Evolutionary conservation across 2,329 filamentous ascomycete genomes (phyloP).

Genomic region (Colletotrichum endophyticum): DNA sequence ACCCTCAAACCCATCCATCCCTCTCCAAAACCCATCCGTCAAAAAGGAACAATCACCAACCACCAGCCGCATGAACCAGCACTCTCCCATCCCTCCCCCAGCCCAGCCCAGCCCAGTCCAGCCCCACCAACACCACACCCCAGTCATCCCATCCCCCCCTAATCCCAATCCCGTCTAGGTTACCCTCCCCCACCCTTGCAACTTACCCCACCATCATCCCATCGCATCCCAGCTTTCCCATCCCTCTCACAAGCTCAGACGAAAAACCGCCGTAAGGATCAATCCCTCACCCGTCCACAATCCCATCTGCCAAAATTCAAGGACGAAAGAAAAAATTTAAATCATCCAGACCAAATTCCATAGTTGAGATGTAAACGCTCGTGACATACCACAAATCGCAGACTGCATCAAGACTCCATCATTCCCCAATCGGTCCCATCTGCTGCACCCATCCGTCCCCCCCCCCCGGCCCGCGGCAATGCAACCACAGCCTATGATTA

Average conservation of each 20-base stretch:
- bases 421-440: not conserved
- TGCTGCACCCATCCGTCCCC: not conserved
- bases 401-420: no score
- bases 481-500: not conserved
- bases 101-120: not conserved
- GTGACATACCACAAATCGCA: no score
- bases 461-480: not conserved
- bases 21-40: no score
- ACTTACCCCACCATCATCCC: slow-evolving; percentile 24
- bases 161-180: not conserved
- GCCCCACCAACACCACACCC: not conserved
- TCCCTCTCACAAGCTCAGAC: not conserved
- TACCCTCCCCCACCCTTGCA: not conserved
- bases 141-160: not conserved
- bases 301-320: not conserved
- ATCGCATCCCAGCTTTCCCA: not conserved
- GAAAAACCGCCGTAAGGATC: not conserved
- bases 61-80: not conserved
- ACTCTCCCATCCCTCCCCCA: not conserved
- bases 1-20: not conserved
- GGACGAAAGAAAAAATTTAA: not conserved
- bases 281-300: not conserved
- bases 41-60: not conserved
- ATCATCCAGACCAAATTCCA: no score
- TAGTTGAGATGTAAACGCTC: no score